A percentile compares a stretch with the other conserved stretches of the same genome.
phyloP scores from a whole-genome alignment of 2,329 filamentous ascomycete species.

The Sporothrix brunneoviolacea region DNA sequence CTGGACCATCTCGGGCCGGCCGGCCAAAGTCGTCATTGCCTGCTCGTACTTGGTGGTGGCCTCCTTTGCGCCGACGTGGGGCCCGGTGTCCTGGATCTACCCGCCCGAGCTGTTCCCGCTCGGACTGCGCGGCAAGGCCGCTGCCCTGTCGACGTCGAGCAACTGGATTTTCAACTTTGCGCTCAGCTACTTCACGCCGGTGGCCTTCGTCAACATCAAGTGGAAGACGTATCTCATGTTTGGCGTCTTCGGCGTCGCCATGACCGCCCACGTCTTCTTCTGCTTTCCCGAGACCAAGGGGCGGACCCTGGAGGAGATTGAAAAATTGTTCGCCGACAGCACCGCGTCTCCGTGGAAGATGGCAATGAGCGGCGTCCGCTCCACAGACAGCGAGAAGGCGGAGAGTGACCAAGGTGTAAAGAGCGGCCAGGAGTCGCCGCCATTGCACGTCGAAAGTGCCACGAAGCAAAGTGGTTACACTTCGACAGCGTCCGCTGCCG shows the following conservation, averaged over 20 bases:
- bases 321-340: too few relatives aligned
- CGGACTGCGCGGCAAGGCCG: slow-evolving; percentile 32
- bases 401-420: too few relatives aligned
- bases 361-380: too few relatives aligned
- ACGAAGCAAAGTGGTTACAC: too few relatives aligned
- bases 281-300: slow-evolving; percentile 30
- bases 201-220: slow-evolving; percentile 30
- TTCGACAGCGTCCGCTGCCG: too few relatives aligned
- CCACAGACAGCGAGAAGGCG: too few relatives aligned
- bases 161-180: slow-evolving; percentile 36
- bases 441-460: too few relatives aligned
- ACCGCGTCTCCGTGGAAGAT: too few relatives aligned
- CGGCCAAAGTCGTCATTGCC: slow-evolving; percentile 54
- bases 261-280: slow-evolving; percentile 29
- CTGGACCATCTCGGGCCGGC: slow-evolving; percentile 39
- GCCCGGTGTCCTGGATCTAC: slow-evolving; percentile 38
- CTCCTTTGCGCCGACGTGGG: slow-evolving; percentile 38
- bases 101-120: slow-evolving; percentile 42
- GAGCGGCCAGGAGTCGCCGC: too few relatives aligned
- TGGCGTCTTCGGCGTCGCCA: slow-evolving; percentile 28
- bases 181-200: slow-evolving; percentile 32
- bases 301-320: slow-evolving; percentile 30
- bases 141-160: slow-evolving; percentile 28
- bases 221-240: slow-evolving; percentile 32
- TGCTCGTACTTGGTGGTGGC: slow-evolving; percentile 61